Conservation (phyloP, 2,329 filamentous ascomycete species). For the Exserohilum rostratum region DNA sequence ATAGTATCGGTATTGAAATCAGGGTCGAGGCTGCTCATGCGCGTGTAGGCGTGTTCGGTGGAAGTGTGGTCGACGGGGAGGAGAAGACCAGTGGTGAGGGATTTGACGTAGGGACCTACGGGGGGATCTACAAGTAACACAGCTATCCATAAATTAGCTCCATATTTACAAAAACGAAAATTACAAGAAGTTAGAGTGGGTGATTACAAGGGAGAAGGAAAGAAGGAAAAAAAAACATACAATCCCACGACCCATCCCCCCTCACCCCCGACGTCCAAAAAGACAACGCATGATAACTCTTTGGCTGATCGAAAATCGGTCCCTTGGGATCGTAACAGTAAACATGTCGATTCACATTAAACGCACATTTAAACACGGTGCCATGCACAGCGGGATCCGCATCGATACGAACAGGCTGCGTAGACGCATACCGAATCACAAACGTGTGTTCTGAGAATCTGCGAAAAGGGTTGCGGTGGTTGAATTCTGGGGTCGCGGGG, state of each 20-base stretch:
- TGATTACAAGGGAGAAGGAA: too few species aligned
- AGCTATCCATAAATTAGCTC: too few species aligned
- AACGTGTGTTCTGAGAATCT: constrained; percentile 10
- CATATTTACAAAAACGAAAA: too few species aligned
- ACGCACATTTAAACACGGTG: constrained; percentile 5
- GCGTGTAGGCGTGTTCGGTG: background rate
- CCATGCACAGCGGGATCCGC: background rate
- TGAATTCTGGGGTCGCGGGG: constrained; percentile 14
- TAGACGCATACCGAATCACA: constrained; percentile 4
- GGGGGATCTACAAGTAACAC: constrained; percentile 3
- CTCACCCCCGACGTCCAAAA: constrained; percentile 11
- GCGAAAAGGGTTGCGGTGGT: constrained; percentile 14
- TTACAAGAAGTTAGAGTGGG: too few species aligned
- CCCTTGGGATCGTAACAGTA: constrained; percentile 9
- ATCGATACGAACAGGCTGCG: constrained; percentile 9
- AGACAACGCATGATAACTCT: constrained; percentile 12
- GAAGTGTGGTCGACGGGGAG: background rate
- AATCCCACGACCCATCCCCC: constrained; percentile 12
- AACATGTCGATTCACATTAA: constrained; percentile 14
- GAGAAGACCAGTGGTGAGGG: background rate
- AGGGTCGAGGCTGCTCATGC: constrained; percentile 2
- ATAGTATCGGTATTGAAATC: background rate
- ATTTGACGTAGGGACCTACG: background rate
- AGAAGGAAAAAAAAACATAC: too few species aligned
- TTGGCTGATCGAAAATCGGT: constrained; percentile 11